Evolutionary conservation across 805 yeast species (phyloP).

Genomic region (Zygosaccharomyces kombuchaensis): DNA sequence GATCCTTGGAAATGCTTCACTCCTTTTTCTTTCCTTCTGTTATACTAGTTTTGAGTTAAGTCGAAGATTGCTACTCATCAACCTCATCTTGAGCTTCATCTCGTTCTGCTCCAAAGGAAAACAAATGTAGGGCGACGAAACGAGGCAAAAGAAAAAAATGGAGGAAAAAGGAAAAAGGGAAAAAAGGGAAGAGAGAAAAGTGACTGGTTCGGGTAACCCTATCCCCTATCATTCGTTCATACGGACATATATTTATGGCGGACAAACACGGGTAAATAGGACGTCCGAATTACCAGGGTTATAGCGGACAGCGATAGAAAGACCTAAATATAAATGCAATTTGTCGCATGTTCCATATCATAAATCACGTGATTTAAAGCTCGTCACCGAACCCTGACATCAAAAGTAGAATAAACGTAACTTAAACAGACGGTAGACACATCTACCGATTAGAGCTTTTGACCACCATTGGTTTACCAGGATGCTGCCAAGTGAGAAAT

Average conservation of each 20-base stretch:
- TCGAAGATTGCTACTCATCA: conserved; percentile 3
- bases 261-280: neutral
- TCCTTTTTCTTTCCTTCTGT: neutral
- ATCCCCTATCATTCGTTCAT: neutral
- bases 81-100: conserved; percentile 2
- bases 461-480: neutral
- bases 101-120: conserved; percentile 5
- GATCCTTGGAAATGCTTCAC: neutral
- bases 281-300: too few species aligned
- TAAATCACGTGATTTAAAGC: neutral
- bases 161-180: neutral
- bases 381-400: neutral
- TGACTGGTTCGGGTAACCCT: neutral
- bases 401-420: neutral
- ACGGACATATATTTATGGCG: neutral
- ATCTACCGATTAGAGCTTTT: neutral
- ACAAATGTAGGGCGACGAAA: conserved; percentile 1
- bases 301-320: too few species aligned
- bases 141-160: neutral
- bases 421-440: neutral
- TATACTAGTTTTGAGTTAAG: neutral
- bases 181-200: neutral
- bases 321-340: too few species aligned
- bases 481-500: conserved; percentile 11
- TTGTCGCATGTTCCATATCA: too few species aligned